Conservation (phyloP, 164 flowering plant species). For the Annona cherimola region DNA sequence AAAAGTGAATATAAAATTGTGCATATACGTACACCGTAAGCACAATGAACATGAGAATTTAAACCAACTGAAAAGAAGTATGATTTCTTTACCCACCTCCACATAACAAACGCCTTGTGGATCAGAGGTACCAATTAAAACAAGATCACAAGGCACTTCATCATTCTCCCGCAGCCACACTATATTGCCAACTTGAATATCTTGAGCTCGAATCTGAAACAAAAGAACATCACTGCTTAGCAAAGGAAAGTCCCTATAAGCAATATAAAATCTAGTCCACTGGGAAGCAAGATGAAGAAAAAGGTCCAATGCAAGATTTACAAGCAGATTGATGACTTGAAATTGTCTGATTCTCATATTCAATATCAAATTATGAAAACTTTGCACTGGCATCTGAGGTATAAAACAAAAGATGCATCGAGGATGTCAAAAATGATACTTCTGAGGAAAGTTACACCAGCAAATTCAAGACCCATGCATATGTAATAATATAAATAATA, state of each 20-base stretch:
- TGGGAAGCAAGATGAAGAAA: not conserved
- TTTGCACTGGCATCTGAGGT: not conserved
- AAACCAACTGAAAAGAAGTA: not conserved
- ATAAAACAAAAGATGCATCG: not conserved
- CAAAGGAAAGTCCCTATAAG: not conserved
- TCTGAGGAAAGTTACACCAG: not conserved
- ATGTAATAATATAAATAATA: too few relatives aligned
- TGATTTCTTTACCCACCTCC: constrained; percentile 50
- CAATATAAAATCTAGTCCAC: not conserved
- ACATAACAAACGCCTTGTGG: constrained; percentile 84
- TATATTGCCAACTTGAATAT: constrained; percentile 78
- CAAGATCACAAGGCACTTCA: constrained; percentile 99
- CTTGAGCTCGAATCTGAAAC: constrained; percentile 80
- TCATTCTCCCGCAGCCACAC: constrained; percentile 99
- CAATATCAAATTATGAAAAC: too few relatives aligned
- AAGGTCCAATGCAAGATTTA: not conserved
- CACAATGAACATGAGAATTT: too few relatives aligned
- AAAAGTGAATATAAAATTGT: too few relatives aligned
- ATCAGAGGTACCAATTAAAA: constrained; percentile 88
- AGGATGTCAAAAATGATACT: not conserved
- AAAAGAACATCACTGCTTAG: constrained; percentile 3
- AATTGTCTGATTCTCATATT: too few relatives aligned
- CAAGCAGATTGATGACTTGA: not conserved
- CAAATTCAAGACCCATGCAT: too few relatives aligned
- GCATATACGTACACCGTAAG: too few relatives aligned